These are phyloP conservation scores for Mortierella hygrophila DNA, from an alignment of 192 early-diverging fungal species.

Conservation along the genomic window DNA sequence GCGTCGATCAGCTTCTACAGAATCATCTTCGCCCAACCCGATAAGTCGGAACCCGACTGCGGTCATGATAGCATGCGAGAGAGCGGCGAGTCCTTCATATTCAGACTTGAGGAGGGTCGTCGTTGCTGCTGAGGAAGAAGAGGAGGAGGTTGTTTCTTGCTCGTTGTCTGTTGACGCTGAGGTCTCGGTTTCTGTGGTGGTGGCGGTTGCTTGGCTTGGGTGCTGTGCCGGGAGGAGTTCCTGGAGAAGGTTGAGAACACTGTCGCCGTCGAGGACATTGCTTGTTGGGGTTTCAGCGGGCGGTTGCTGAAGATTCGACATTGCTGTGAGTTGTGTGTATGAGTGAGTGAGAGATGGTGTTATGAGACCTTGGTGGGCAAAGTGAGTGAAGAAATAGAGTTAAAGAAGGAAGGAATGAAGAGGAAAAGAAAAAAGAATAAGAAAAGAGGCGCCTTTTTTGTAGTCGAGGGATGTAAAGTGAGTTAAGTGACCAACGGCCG, in stretches of 20 bases:
- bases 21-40: conserved; percentile 71
- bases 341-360: too few relatives aligned
- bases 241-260: conserved; percentile 26
- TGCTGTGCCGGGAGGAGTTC: conserved; percentile 13
- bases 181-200: conserved; percentile 1
- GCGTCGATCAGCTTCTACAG: conserved; percentile 12
- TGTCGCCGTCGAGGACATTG: conserved; percentile 41
- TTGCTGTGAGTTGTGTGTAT: background rate
- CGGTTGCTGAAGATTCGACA: conserved; percentile 39
- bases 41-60: conserved; percentile 72
- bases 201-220: background rate
- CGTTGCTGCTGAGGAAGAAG: background rate
- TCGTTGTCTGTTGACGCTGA: background rate
- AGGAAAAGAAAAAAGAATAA: background rate
- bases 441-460: background rate
- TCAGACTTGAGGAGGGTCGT: conserved; percentile 41
- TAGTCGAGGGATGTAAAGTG: background rate
- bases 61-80: conserved; percentile 72
- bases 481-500: background rate
- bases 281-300: background rate
- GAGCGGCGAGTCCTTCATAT: conserved; percentile 63
- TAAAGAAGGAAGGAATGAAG: background rate
- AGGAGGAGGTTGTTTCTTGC: background rate
- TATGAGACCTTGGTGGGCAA: too few relatives aligned
- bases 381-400: background rate